phyloP scores from a whole-genome alignment of 192 early-diverging fungal genomes.

The Coemansia sp. region DNA sequence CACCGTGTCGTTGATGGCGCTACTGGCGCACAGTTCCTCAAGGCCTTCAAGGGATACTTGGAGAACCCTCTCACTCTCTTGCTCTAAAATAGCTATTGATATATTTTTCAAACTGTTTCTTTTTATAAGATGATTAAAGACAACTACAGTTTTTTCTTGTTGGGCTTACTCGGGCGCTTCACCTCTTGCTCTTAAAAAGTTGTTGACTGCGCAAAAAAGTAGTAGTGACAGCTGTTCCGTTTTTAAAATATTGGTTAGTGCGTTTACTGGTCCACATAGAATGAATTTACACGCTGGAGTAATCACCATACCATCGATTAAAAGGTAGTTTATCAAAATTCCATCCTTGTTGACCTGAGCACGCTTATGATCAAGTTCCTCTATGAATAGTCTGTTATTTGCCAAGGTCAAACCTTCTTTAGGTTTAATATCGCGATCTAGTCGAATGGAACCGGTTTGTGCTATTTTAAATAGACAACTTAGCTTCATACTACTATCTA shows the following conservation, averaged over 20 bases:
- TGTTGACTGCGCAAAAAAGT: too few species aligned
- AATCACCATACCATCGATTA: background rate
- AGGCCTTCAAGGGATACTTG: constrained; percentile 84
- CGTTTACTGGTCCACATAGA: background rate
- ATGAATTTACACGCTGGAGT: background rate
- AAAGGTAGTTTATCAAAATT: background rate
- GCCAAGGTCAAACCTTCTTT: background rate
- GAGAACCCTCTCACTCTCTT: constrained; percentile 96
- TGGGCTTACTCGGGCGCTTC: too few species aligned
- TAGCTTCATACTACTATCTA: background rate
- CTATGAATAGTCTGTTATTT: too few species aligned
- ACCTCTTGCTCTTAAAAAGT: too few species aligned
- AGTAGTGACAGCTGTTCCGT: too few species aligned
- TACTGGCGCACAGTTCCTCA: constrained; percentile 87
- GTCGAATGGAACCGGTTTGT: background rate
- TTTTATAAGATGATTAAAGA: background rate
- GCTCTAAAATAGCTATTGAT: constrained; percentile 59
- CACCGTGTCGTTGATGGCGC: constrained; percentile 84
- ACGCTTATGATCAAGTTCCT: too few species aligned
- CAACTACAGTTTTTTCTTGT: too few species aligned
- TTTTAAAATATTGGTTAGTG: too few species aligned
- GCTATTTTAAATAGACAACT: background rate
- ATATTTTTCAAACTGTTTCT: background rate
- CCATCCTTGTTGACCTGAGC: background rate
- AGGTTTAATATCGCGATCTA: background rate